phyloP scores from a whole-genome alignment of 306 rosid genomes.

The Chamaecrista fasciculata region DNA sequence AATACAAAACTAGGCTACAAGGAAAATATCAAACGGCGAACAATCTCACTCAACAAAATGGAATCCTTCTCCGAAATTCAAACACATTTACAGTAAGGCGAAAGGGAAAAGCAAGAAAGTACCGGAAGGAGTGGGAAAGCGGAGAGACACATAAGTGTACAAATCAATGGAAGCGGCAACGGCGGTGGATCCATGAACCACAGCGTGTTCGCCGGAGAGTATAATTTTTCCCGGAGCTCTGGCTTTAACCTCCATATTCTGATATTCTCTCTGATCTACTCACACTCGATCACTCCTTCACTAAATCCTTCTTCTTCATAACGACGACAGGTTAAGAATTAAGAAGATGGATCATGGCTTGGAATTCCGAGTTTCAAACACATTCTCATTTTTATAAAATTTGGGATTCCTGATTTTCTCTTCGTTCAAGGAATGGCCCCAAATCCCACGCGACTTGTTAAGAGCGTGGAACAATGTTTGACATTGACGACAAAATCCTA shows the following conservation, averaged over 20 bases:
- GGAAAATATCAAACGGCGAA: neutral
- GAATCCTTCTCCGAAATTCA: neutral
- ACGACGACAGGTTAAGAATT: neutral
- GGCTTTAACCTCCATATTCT: conserved; percentile 69
- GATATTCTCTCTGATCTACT: neutral
- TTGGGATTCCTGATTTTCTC: neutral
- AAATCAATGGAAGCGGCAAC: conserved; percentile 79
- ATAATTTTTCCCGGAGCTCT: conserved; percentile 96
- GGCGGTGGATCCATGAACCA: conserved; percentile 94
- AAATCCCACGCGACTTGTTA: neutral
- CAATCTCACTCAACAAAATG: neutral
- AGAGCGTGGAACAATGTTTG: neutral
- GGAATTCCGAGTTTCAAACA: too few relatives aligned
- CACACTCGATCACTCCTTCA: neutral
- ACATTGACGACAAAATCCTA: neutral
- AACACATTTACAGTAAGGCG: neutral
- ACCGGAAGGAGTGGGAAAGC: conserved; percentile 71
- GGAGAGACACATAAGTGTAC: conserved; percentile 73
- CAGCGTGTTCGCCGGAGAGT: conserved; percentile 91
- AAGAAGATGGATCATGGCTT: too few relatives aligned
- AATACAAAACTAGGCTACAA: neutral
- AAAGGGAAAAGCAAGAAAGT: neutral
- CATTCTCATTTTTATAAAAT: neutral
- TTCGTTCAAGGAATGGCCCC: neutral
- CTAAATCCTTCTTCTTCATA: neutral